Base-by-base conservation (phyloP, 208 protist species). In the Polymyxa betae region DNA sequence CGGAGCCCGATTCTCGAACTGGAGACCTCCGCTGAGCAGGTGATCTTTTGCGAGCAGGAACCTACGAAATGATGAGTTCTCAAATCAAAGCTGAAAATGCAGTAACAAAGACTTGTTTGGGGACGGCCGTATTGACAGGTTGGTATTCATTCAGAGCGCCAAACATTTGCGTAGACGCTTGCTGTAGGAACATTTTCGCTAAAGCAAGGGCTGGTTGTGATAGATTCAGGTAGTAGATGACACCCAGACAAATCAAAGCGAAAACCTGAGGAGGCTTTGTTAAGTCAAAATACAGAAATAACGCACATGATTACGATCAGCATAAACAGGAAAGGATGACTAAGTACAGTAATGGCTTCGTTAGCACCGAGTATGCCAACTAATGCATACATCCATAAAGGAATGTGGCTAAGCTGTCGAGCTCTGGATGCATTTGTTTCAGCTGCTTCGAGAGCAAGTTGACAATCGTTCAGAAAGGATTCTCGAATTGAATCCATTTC, bases 341-440 rank as follows among this genome's bases (percentile, higher is more conserved):
- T 35, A 12, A 82, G 72, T 5, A 82, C 40, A 20, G n/a, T 82
- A 5, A 82, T 82, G 72, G 72, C 72, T n/a, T 82, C 72, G n/a
- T 82, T 82, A 5, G 35, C n/a, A 5, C 72, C 72, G 10, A 82
- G n/a, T 20, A 82, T 43, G 40, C 5, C 35, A 43, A 82, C 35
- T 12, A 82, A 43, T 35, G 72, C 16, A 43, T 45, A 43, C n/a
- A 82, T n/a, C 72, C 72, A 82, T 35, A 43, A 5, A 20, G 72
- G 72, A 82, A 43, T 35, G 12, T 12, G 40, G n/a, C 16, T 40
- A 12, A 40, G 5, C 35, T 35, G 16, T 43, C 16, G 5, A 45
- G 72, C 72, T 16, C 5, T 5, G 72, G 5, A 20, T 35, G 35
- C 35, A 35, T 12, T 45, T 20, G 72, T 20, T 82, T 82, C 72